Evolutionary conservation across 179 eudicot species (phyloP).

Genomic region (Carnegiea gigantea): DNA sequence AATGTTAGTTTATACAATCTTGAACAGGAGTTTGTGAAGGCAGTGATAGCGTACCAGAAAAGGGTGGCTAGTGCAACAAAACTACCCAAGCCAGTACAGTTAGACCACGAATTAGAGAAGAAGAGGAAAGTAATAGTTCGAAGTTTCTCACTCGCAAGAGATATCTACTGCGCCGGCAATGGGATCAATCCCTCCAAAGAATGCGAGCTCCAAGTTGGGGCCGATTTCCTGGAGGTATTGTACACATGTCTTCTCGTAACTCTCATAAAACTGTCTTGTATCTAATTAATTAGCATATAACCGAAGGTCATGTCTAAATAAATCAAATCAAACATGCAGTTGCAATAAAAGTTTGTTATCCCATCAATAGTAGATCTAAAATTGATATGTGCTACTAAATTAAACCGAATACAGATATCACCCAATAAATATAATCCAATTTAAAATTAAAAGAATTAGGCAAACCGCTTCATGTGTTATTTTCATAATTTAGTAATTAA

Average conservation of each 20-base stretch:
- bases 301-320: slow-evolving; percentile 3
- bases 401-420: no score
- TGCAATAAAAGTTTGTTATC: no score
- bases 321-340: no score
- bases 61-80: slow-evolving; percentile 38
- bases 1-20: background rate
- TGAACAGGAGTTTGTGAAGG: slow-evolving; percentile 78
- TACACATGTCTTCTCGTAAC: no score
- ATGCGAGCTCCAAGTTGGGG: slow-evolving; percentile 56
- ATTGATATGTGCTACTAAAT: no score
- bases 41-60: slow-evolving; percentile 69
- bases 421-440: no score
- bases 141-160: slow-evolving; percentile 75
- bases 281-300: no score
- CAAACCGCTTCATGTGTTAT: no score
- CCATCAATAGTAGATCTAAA: no score
- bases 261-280: no score
- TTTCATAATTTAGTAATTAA: no score
- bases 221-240: slow-evolving; percentile 54
- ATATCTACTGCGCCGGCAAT: slow-evolving; percentile 41
- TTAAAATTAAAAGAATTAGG: no score
- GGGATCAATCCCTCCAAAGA: slow-evolving; percentile 33
- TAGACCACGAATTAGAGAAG: slow-evolving; percentile 57
- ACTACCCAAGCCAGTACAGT: slow-evolving; percentile 41
- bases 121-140: slow-evolving; percentile 53